Base-by-base conservation (phyloP, 2,329 filamentous ascomycete species). In the Colletotrichum orchidophilum region DNA sequence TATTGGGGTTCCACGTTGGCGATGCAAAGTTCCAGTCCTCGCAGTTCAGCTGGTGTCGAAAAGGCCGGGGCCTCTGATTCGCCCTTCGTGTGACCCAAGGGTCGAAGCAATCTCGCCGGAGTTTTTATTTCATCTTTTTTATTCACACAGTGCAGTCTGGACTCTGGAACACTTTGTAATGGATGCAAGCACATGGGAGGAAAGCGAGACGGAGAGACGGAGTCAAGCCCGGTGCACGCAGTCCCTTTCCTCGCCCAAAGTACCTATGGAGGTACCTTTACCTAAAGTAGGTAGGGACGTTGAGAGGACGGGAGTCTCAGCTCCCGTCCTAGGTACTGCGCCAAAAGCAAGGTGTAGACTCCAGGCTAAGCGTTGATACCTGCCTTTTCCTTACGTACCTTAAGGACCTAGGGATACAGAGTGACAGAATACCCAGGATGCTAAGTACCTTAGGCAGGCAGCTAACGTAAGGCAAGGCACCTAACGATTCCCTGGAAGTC, bases 1-100 rank as follows among this genome's bases (percentile, higher is more conserved):
- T 33, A 31, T 26, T 46, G n/a, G 39, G 39, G 18, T 46, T 46
- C 39, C 39, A 46, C 9, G 21, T 39, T 68, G 65, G 50, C 9
- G 49, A 57, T 29, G 58, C n/a, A 42, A 15, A n/a, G 31, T 26
- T 55, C 55, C 5, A 57, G 54, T 31, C n/a, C 5, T 39, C 21
- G 35, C 55, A n/a, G 57, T 61, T 69, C 64, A 71, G 68, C 68
- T 69, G 57, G 24, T n/a, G 50, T 61, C 13, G 31, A 42, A 21
- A 29, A 35, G 35, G 33, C 29, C 9, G 35, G 24, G 21, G 50
- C 31, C 7, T 52, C 64, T 27, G n/a, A 71, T 69, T 69, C 64
- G 68, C 26, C 27, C 42, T 13, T 61, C 31, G 2, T 24, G 0
- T 33, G 29, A 7, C 13, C 8, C 29, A 52, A 33, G 29, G 29